Evolutionary conservation across 345 rosid genomes (phyloP).

Genomic region (Sonneratia caseolaris): DNA sequence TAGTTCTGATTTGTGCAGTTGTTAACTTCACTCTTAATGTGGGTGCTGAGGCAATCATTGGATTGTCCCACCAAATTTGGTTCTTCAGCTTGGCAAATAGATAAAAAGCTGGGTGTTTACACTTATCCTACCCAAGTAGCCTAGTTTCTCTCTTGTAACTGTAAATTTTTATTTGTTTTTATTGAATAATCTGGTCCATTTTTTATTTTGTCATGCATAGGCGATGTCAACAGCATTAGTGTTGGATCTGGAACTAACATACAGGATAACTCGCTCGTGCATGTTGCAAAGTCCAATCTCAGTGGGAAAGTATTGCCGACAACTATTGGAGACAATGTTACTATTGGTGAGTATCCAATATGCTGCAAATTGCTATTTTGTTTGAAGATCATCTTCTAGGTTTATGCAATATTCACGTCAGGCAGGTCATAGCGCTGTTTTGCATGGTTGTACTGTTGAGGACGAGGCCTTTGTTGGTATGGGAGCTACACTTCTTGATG

Average conservation of each 20-base stretch:
- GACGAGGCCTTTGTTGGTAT: conserved; percentile 80
- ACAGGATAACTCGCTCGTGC: conserved; percentile 96
- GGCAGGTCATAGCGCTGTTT: conserved; percentile 76
- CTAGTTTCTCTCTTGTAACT: too few species aligned
- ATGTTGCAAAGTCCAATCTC: conserved; percentile 87
- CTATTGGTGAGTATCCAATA: conserved; percentile 51
- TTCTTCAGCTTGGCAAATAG: too few species aligned
- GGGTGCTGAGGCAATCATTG: too few species aligned
- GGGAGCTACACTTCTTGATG: conserved; percentile 79
- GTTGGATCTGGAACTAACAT: conserved; percentile 90
- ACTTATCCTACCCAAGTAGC: too few species aligned
- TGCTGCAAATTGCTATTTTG: background rate
- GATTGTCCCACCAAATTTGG: too few species aligned
- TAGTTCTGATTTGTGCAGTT: background rate
- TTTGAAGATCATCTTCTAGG: background rate
- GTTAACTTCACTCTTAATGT: background rate
- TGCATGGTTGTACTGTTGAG: conserved; percentile 84
- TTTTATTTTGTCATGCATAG: conserved; percentile 14
- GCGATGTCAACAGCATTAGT: conserved; percentile 73
- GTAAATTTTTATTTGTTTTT: background rate
- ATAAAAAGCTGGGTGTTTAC: too few species aligned
- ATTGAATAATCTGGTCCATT: background rate
- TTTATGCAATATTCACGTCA: background rate
- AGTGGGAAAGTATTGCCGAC: conserved; percentile 87
- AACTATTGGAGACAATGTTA: conserved; percentile 84